phyloP scores from a whole-genome alignment of 306 rosid genomes.

The Prunus salicina region DNA sequence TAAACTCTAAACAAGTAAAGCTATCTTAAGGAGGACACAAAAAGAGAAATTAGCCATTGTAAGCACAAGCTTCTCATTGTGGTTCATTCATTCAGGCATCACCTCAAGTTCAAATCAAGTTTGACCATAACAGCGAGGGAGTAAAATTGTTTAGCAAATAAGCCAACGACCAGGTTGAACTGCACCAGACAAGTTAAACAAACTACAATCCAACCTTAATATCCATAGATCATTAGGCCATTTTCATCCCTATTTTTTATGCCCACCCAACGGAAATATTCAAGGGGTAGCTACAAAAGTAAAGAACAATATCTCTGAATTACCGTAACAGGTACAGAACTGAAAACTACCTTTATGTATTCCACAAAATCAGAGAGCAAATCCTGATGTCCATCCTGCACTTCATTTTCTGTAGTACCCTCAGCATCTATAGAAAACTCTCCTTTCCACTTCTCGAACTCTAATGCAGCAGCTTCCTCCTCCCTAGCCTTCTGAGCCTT shows the following conservation, averaged over 20 bases:
- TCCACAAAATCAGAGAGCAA: constrained; percentile 82
- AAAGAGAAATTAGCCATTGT: background rate
- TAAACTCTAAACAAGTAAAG: background rate
- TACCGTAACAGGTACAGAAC: background rate
- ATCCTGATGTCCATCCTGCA: constrained; percentile 64
- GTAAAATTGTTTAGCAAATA: background rate
- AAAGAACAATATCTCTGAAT: background rate
- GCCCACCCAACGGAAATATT: background rate
- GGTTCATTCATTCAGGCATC: background rate
- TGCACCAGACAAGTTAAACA: background rate
- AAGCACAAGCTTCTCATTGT: background rate
- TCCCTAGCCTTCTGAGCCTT: constrained; percentile 82
- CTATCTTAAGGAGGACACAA: background rate
- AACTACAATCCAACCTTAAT: background rate
- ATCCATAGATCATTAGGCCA: background rate
- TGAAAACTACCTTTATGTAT: constrained; percentile 64
- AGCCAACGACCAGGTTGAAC: background rate
- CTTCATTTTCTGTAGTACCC: constrained; percentile 80
- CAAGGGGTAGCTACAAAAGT: background rate
- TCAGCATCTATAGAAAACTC: constrained; percentile 93
- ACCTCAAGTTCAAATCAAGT: background rate
- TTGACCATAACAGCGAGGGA: background rate
- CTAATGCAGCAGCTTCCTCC: constrained; percentile 93
- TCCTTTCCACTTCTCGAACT: constrained; percentile 97
- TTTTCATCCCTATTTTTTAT: background rate